Evolutionary conservation across 257 asterid species (phyloP).

Genomic region (Solanum gandarillasii): DNA sequence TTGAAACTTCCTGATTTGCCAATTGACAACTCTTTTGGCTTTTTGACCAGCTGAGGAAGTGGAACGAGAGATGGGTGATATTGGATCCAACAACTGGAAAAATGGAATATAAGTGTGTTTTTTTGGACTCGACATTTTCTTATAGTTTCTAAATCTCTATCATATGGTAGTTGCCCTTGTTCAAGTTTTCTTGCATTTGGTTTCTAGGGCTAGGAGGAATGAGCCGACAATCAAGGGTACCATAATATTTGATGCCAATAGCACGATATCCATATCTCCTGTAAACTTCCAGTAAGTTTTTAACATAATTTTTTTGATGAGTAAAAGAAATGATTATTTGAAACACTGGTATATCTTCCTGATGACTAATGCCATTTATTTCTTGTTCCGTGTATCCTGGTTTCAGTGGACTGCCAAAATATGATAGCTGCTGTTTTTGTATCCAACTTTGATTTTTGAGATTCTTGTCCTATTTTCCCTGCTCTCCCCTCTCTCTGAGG

Average conservation of each 20-base stretch:
- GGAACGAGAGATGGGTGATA: constrained; percentile 99
- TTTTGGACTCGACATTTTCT: background rate
- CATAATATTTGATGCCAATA: constrained; percentile 78
- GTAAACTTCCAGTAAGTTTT: constrained; percentile 88
- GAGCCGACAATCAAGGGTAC: constrained; percentile 87
- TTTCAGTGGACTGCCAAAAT: constrained; percentile 84
- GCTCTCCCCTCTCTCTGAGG: background rate
- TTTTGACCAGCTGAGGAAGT: constrained; percentile 65
- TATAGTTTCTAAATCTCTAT: background rate
- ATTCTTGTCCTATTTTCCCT: background rate
- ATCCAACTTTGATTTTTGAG: constrained; percentile 36
- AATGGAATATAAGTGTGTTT: constrained; percentile 93
- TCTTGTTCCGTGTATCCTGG: constrained; percentile 10
- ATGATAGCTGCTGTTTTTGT: constrained; percentile 97
- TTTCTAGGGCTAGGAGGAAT: constrained; percentile 68
- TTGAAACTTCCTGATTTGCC: background rate
- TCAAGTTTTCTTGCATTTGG: constrained; percentile 4
- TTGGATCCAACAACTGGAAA: constrained; percentile 97
- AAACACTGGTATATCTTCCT: background rate
- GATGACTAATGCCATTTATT: constrained; percentile 2
- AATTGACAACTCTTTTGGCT: constrained; percentile 6
- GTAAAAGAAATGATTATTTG: background rate
- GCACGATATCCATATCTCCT: constrained; percentile 88
- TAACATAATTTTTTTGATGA: background rate
- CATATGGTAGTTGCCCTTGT: background rate